phyloP scores from a whole-genome alignment of 129 eudicot genomes.

The Erigeron canadensis region DNA sequence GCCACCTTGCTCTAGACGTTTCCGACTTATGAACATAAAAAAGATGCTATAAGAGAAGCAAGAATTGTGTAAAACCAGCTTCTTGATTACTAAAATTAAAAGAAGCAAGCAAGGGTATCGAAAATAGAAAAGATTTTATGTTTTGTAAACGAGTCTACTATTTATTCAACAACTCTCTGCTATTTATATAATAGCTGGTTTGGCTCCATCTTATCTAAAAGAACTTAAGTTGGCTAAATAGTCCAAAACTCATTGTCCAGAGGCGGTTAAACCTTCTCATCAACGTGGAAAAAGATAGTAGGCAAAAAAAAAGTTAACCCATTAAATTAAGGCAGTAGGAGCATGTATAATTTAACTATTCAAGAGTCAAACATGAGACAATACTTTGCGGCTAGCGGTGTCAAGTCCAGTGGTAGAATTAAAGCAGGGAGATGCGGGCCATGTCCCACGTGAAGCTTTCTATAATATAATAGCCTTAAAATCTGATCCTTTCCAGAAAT shows the following conservation, averaged over 20 bases:
- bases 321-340: not conserved
- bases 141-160: not conserved
- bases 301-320: not conserved
- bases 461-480: slow-evolving; percentile 4
- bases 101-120: not conserved
- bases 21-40: not conserved
- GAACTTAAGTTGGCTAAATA: not conserved
- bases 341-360: not conserved
- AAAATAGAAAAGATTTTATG: not conserved
- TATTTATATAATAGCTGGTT: not conserved
- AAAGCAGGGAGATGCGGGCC: slow-evolving; percentile 12
- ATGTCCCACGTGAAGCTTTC: slow-evolving; percentile 10
- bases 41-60: not conserved
- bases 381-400: slow-evolving; percentile 21
- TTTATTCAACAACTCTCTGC: not conserved
- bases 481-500: slow-evolving; percentile 17
- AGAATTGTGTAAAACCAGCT: not conserved
- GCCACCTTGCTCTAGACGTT: not conserved
- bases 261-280: not conserved
- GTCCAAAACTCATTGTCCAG: slow-evolving; percentile 2
- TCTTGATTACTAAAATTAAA: not conserved
- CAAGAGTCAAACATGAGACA: slow-evolving; percentile 13
- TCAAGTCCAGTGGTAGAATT: slow-evolving; percentile 1
- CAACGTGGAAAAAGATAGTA: not conserved
- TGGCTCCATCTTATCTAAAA: not conserved